Evolutionary conservation across 1,139 yeast species (phyloP).

Genomic region (Groenewaldozyma sp.): DNA sequence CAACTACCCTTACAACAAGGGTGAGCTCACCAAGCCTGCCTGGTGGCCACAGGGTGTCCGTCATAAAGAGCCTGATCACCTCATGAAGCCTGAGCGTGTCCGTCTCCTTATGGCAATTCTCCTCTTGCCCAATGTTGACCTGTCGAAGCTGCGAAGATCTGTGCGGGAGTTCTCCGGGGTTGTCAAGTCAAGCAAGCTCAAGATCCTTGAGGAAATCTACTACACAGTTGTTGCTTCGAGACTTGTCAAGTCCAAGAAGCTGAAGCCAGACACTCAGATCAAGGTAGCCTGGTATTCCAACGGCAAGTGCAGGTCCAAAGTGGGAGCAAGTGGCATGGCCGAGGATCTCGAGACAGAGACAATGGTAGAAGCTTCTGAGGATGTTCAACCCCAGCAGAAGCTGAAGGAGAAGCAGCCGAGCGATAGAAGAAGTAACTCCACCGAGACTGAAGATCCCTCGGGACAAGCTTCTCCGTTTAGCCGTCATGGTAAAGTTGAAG

Average conservation of each 20-base stretch:
- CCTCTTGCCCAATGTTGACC: constrained; percentile 24
- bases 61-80: constrained; percentile 69
- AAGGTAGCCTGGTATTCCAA: not conserved
- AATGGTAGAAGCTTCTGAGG: too few species aligned
- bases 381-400: too few species aligned
- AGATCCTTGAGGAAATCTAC: constrained; percentile 26
- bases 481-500: too few species aligned
- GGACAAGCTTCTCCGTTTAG: too few species aligned
- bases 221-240: constrained; percentile 19
- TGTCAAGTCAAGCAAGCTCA: constrained; percentile 14
- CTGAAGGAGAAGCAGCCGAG: too few species aligned
- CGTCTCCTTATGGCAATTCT: constrained; percentile 39
- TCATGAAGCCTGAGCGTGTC: constrained; percentile 49
- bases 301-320: too few species aligned
- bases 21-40: constrained; percentile 41
- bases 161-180: constrained; percentile 14
- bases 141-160: constrained; percentile 24
- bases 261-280: not conserved
- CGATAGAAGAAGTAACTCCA: too few species aligned
- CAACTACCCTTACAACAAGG: constrained; percentile 49
- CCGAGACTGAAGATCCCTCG: too few species aligned
- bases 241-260: not conserved
- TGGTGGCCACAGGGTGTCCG: constrained; percentile 64
- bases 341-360: too few species aligned
- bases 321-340: too few species aligned